Base-by-base conservation (phyloP, 306 rosid species). In the Glycyrrhiza uralensis region DNA sequence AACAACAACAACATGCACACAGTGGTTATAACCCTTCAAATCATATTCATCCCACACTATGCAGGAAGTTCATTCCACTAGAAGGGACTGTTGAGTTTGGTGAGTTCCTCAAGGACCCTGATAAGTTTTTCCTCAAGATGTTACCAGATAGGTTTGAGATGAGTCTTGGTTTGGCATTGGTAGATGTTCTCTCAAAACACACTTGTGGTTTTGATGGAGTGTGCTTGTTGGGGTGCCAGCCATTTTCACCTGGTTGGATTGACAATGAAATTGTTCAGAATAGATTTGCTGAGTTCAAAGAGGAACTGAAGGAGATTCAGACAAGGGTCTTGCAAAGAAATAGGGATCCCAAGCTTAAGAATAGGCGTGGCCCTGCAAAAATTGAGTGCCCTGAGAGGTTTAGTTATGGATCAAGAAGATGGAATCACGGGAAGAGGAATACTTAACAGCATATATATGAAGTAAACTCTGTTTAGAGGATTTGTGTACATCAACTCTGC, bases 41-140 rank as follows among this genome's bases (percentile, higher is more conserved):
- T 36, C 85, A 85, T 44, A 82, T 79, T 36, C 85, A 85, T 44
- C 93, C 96, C 24, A 84, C 90, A 47, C 55, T 75, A n/a, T 79
- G 91, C 56, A 77, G 70, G 55, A 77, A 75, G 61, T 86, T 84
- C 66, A 60, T 86, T 64, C 97, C 97, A 26, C 15, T 18, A 26
- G 96, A 87, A 86, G 97, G 97, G 50, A 83, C 90, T 22, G 4
- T 42, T 47, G 87, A 87, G 60, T 89, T 74, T 74, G 91, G 84
- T 0, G 87, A 87, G 67, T 81, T 92, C 65, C 78, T 87, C n/a
- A 81, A 75, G 74, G 84, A 92, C 64, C 97, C 92, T 17, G 92
- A 92, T 30, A 72, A 71, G 61, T 85, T 79, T 47, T 87, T 76
- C 63, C 76, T 83, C 26, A 45, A 78, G 33, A 89, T 83, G 89